phyloP scores from a whole-genome alignment of 805 yeast genomes.

The Lipomyces spencermartinsiae region DNA sequence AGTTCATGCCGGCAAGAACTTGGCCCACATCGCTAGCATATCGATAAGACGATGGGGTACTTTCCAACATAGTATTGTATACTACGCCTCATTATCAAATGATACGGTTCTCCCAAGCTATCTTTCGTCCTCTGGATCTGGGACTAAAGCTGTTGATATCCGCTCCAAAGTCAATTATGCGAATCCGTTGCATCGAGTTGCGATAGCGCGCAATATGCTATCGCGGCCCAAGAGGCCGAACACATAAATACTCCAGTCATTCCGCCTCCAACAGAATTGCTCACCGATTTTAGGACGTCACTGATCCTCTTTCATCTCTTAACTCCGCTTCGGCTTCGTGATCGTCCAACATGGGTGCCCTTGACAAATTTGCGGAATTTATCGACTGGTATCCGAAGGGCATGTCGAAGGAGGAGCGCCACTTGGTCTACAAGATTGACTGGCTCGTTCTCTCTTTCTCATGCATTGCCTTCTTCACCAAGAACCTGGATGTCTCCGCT shows the following conservation, averaged over 20 bases:
- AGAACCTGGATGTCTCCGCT: conserved; percentile 67
- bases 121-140: background rate
- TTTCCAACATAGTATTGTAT: background rate
- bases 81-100: background rate
- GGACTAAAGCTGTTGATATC: background rate
- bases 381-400: conserved; percentile 35
- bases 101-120: background rate
- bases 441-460: conserved; percentile 61
- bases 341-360: background rate
- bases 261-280: background rate
- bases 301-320: too few species aligned
- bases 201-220: background rate
- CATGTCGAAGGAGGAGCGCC: conserved; percentile 54
- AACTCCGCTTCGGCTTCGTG: conserved; percentile 12
- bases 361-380: conserved; percentile 19
- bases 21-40: background rate
- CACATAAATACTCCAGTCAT: background rate
- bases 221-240: background rate
- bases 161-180: background rate
- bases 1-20: background rate
- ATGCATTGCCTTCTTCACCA: conserved; percentile 70
- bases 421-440: conserved; percentile 61
- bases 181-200: background rate
- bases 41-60: background rate
- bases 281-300: too few species aligned